These are phyloP conservation scores for Starmerella sirachaensis DNA, from an alignment of 805 yeast species.

Conservation along the genomic window DNA sequence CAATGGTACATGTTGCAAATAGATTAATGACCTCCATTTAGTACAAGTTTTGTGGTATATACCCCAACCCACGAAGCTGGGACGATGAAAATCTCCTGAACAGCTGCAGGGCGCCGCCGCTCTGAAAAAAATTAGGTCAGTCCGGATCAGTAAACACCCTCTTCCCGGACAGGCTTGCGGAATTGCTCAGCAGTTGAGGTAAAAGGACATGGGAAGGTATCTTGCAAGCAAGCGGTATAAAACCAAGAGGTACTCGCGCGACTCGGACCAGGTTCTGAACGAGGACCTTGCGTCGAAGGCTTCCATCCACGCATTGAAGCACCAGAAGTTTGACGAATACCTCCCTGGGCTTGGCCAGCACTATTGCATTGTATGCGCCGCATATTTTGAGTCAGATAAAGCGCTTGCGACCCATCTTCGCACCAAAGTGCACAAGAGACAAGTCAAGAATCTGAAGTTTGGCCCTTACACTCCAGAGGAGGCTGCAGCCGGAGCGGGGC, in stretches of 20 bases:
- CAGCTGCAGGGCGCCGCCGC: no score
- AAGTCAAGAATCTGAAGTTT: constrained; percentile 60
- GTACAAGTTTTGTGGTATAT: no score
- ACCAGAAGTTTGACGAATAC: constrained; percentile 79
- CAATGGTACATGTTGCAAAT: no score
- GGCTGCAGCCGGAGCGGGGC: constrained; percentile 83
- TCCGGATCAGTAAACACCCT: no score
- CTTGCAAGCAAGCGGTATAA: constrained; percentile 45
- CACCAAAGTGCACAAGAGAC: constrained; percentile 73
- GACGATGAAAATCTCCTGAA: no score
- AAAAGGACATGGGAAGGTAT: constrained; percentile 16
- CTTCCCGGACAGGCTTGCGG: no score
- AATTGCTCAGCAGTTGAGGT: no score
- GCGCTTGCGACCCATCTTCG: constrained; percentile 63
- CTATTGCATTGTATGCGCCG: constrained; percentile 90
- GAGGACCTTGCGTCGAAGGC: constrained; percentile 57
- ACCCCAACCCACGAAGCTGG: no score
- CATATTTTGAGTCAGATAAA: constrained; percentile 67
- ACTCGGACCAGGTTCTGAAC: constrained; percentile 63
- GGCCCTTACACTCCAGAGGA: constrained; percentile 82
- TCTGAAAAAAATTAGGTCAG: no score
- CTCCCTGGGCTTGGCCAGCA: constrained; percentile 91
- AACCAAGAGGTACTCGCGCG: constrained; percentile 45
- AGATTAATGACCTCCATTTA: no score
- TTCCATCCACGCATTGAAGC: constrained; percentile 44